Evolutionary conservation across 352 stramenopile genomes (phyloP).

Genomic region (Phytophthora pseudosyringae): DNA sequence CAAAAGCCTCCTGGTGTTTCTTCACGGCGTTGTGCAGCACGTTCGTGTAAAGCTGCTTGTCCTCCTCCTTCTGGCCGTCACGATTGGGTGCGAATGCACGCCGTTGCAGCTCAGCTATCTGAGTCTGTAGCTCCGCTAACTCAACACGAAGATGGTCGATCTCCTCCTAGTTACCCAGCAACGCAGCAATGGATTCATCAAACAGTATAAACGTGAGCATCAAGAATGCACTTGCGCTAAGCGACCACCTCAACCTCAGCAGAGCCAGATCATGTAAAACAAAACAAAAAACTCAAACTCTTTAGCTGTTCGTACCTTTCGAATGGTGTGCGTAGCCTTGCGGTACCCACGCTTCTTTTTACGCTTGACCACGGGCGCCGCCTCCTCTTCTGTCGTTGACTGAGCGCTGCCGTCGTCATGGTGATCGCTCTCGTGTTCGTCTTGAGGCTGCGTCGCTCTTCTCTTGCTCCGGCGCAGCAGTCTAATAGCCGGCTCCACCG

Average conservation of each 20-base stretch:
- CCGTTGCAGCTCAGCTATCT: conserved; percentile 35
- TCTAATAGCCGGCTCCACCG: neutral
- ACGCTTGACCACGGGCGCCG: conserved; percentile 6
- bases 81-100: conserved; percentile 21
- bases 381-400: conserved; percentile 16
- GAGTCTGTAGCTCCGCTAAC: conserved; percentile 24
- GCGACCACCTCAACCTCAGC: too few relatives aligned
- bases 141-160: conserved; percentile 35
- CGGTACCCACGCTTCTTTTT: conserved; percentile 36
- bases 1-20: conserved; percentile 36
- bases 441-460: conserved; percentile 1
- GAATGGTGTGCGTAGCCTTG: conserved; percentile 43
- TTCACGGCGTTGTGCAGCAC: conserved; percentile 35
- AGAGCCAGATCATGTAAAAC: too few relatives aligned
- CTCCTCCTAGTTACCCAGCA: conserved; percentile 28
- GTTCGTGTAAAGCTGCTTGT: conserved; percentile 27
- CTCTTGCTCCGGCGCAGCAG: conserved; percentile 8
- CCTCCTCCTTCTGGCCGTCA: conserved; percentile 15
- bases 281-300: neutral
- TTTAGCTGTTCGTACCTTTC: conserved; percentile 32
- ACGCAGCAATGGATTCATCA: conserved; percentile 8
- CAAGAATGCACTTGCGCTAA: too few relatives aligned
- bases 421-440: neutral
- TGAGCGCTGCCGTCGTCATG: conserved; percentile 2
- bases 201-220: neutral